Evolutionary conservation across 257 asterid species (phyloP), one percentile per base, ranked within the genome.

Genomic region (Scutellaria barbata): DNA sequence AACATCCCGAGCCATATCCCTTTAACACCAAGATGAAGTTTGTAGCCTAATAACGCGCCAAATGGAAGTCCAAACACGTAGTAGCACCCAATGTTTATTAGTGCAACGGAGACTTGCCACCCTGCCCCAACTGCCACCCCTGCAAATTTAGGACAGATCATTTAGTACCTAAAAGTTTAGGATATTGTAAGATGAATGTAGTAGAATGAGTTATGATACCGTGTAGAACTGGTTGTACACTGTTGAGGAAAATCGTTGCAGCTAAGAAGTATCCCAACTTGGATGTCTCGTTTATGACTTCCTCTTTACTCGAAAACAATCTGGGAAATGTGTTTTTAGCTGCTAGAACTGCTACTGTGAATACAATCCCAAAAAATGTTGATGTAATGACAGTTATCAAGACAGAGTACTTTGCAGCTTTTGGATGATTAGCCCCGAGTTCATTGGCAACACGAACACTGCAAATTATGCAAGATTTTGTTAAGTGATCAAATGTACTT

Each of bases 41-140:
- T 82, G 83, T 85, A 90, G 17, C 98, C 96, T 33, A 90, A 88
- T 68, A 90, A 69, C 0, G 88, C 98, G 13, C 96, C 97, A 9
- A 92, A 69, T 1, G 98, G 98, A 69, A 92, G 86, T 41, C 98
- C 98, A 30, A 90, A 78, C 0, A 84, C 5, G 11, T 90, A 90
- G 71, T 92, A 92, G 55, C 92, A 85, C 0, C 45, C 80, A 0
- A 82, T 1, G 79, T 92, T 92, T 71, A 92, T 71, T 7, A 82
- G n/a, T 0, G 98, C 98, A 1, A 92, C 96, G 0, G 87, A 82
- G 39, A 71, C 41, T 77, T 92, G 96, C 98, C 96, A 89, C 7
- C 97, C 97, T 5, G 97, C 96, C 56, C 97, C 97, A 12, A 92
- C 92, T n/a, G 95, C 97, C 66, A 92, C 93, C 62, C 97, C 97